phyloP scores from a whole-genome alignment of 2,329 filamentous ascomycete genomes.

The Neocatenulostroma microsporum region DNA sequence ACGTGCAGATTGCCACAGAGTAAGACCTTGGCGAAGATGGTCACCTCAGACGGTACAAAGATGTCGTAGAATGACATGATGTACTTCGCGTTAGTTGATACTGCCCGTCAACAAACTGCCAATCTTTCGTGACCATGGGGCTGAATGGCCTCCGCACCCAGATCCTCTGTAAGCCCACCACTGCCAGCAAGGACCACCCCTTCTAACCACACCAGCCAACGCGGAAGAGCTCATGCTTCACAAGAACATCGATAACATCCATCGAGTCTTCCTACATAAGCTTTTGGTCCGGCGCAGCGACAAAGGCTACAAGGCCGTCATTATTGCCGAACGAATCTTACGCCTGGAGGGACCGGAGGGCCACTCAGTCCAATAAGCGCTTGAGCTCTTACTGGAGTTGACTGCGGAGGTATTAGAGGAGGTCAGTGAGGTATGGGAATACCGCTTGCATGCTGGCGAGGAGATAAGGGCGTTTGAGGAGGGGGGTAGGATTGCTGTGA shows the following conservation, averaged over 20 bases:
- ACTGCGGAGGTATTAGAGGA: slow-evolving; percentile 4
- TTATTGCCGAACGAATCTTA: not conserved
- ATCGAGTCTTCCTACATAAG: too few species aligned
- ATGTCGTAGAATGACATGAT: not conserved
- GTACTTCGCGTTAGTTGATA: too few species aligned
- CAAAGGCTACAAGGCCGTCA: slow-evolving; percentile 2
- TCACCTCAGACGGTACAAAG: not conserved
- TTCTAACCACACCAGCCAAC: not conserved
- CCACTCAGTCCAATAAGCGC: slow-evolving; percentile 1
- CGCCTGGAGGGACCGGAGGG: slow-evolving; percentile 1
- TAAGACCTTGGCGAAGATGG: not conserved
- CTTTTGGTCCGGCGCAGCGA: slow-evolving; percentile 1
- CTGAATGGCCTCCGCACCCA: not conserved
- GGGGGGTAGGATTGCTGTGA: too few species aligned
- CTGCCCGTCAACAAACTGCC: not conserved
- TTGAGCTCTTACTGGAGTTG: slow-evolving; percentile 3
- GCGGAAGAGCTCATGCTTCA: not conserved
- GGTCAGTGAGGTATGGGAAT: too few species aligned
- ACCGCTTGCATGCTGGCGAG: too few species aligned
- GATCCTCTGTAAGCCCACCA: not conserved
- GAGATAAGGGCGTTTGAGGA: too few species aligned
- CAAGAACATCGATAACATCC: not conserved
- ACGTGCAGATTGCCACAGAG: not conserved
- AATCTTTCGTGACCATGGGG: not conserved
- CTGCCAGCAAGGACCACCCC: not conserved